A percentile compares a stretch with the other conserved stretches of the same genome.
Conservation (phyloP, 2,329 filamentous ascomycete genomes). For the Nigrospora sphaerica region DNA sequence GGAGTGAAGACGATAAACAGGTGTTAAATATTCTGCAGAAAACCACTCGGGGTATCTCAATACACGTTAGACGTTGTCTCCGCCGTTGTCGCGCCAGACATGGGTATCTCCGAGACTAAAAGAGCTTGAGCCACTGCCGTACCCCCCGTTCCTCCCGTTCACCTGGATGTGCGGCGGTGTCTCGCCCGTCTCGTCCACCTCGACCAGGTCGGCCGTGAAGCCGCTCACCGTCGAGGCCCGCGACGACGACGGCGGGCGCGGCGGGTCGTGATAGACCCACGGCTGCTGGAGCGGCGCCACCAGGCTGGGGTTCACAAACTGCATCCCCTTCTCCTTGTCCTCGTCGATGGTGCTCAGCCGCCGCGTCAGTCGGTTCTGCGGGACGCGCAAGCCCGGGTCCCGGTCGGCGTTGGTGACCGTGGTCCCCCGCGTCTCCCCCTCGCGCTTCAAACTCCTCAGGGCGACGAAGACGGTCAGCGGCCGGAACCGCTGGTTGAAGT, state of each 20-base stretch:
- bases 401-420: slow-evolving; percentile 27
- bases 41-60: no score
- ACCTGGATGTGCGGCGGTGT: background rate
- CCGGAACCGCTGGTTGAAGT: slow-evolving; percentile 74
- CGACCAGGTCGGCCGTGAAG: background rate
- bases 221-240: background rate
- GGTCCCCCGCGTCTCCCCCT: slow-evolving; percentile 42
- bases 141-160: slow-evolving; percentile 2
- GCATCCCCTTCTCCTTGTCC: slow-evolving; percentile 59
- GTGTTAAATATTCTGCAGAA: no score
- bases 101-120: slow-evolving; percentile 21
- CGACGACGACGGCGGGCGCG: slow-evolving; percentile 27
- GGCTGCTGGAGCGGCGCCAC: slow-evolving; percentile 60
- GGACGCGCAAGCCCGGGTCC: slow-evolving; percentile 24
- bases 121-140: slow-evolving; percentile 19
- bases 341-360: slow-evolving; percentile 65
- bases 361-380: slow-evolving; percentile 34
- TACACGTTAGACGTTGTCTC: slow-evolving; percentile 13
- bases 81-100: slow-evolving; percentile 18
- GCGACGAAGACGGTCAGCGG: slow-evolving; percentile 91
- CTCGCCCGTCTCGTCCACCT: background rate
- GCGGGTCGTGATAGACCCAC: slow-evolving; percentile 57
- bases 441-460: slow-evolving; percentile 70
- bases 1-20: no score
- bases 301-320: slow-evolving; percentile 73